A percentile compares a stretch with the other conserved stretches of the same genome.
Conservation (phyloP, 805 yeast genomes). For the Kluyveromyces dobzhanskii region DNA sequence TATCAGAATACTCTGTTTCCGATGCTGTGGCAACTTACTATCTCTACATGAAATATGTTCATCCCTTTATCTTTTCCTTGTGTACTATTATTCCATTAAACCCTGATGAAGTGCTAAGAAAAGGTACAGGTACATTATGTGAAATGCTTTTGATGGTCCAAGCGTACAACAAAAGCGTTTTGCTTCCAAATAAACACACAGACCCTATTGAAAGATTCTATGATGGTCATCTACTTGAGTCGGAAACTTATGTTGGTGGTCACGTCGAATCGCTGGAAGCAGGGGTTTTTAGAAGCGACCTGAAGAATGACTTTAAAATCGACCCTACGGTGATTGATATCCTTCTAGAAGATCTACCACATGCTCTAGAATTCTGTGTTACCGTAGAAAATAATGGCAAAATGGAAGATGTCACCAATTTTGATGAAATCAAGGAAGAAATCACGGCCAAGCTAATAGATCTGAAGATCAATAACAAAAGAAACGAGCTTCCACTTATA, state of each 20-base stretch:
- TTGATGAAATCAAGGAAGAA: slow-evolving; percentile 58
- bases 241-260: slow-evolving; percentile 98
- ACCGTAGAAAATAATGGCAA: slow-evolving; percentile 70
- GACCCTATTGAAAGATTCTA: slow-evolving; percentile 94
- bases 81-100: slow-evolving; percentile 93
- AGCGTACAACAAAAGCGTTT: slow-evolving; percentile 68
- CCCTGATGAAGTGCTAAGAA: slow-evolving; percentile 92
- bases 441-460: slow-evolving; percentile 50
- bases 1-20: slow-evolving; percentile 96
- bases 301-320: slow-evolving; percentile 63
- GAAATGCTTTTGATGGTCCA: slow-evolving; percentile 97
- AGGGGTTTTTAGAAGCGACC: slow-evolving; percentile 91
- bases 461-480: slow-evolving; percentile 50
- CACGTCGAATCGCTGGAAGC: slow-evolving; percentile 97
- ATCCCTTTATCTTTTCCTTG: slow-evolving; percentile 91
- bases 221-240: slow-evolving; percentile 86
- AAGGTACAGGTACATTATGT: slow-evolving; percentile 97
- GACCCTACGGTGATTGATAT: slow-evolving; percentile 82
- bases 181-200: slow-evolving; percentile 86
- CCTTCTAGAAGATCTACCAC: slow-evolving; percentile 59
- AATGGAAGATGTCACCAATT: slow-evolving; percentile 72
- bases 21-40: slow-evolving; percentile 99
- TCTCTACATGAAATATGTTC: slow-evolving; percentile 91
- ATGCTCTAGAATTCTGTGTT: slow-evolving; percentile 73
- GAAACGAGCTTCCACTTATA: slow-evolving; percentile 76